Evolutionary conservation across 1,284 basidiomycete species (phyloP).

Genomic region (Trametes polyzona): DNA sequence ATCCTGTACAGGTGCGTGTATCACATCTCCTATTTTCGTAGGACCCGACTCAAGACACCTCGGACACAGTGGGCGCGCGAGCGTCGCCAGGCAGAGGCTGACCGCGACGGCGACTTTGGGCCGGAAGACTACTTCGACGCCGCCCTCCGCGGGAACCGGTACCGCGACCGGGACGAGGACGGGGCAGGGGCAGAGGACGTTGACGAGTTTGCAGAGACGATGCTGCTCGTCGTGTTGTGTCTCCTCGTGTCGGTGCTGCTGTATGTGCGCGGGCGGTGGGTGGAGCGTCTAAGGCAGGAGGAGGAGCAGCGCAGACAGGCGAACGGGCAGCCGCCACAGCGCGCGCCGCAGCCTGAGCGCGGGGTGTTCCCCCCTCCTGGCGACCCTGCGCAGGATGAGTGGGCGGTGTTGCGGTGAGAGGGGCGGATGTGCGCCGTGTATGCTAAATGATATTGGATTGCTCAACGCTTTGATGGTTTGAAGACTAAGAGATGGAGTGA

Average conservation of each 20-base stretch:
- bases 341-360: constrained; percentile 42
- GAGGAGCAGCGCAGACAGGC: constrained; percentile 67
- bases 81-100: constrained; percentile 69
- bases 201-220: constrained; percentile 74
- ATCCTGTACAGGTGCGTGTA: constrained; percentile 64
- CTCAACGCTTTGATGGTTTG: no score
- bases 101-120: constrained; percentile 73
- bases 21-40: not conserved
- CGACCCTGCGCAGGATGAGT: constrained; percentile 67
- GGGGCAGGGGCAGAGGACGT: constrained; percentile 56
- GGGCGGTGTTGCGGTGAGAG: constrained; percentile 63
- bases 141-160: constrained; percentile 56
- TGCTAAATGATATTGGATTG: no score
- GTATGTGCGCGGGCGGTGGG: constrained; percentile 72
- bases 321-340: constrained; percentile 50
- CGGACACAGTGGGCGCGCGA: constrained; percentile 73
- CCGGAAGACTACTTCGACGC: constrained; percentile 83
- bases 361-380: constrained; percentile 63
- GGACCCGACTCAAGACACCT: not conserved
- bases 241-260: constrained; percentile 68
- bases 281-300: constrained; percentile 64
- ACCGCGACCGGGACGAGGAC: no score
- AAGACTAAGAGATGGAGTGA: no score
- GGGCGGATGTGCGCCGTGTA: no score
- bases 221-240: constrained; percentile 69